Base-by-base conservation (phyloP, 495 filamentous ascomycete species). In the Penicillium angulare region DNA sequence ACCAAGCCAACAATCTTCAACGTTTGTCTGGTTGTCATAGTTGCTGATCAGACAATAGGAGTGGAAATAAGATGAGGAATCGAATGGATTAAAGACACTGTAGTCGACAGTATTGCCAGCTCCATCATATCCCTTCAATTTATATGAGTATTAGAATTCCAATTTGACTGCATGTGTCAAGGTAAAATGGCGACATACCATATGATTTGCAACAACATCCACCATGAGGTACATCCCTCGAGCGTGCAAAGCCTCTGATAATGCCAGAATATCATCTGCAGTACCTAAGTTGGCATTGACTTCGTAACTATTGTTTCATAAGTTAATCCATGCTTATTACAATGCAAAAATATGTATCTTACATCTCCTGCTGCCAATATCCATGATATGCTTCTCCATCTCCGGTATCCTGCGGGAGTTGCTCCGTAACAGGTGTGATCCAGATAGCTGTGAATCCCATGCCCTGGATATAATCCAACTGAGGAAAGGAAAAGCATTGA, bases 401-500 rank as follows among this genome's bases (percentile, higher is more conserved):
- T 0, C 60, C 55, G 7, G 77, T 81, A 15, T 74, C 65, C 10
- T 71, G 67, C 0, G 77, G 59, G 7, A 89, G 27, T 31, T 31
- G 27, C 40, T 75, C 71, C 13, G 86, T 86, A 9, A 92, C 72
- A 0, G 88, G 89, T 0, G 86, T 87, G 49, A 92, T 93, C 89
- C 88, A 92, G 36, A 92, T 78, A 10, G 88, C 87, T 40, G 85
- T 86, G 52, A 92, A 91, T 17, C 89, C 88, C 83, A 92, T 87
- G 35, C 75, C 75, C 56, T 90, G 79, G 61, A 92, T 75, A 42
- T 75, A 77, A 39, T 75, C 71, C 39, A 77, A 53, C 64, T 74
- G 59, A n/a, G n/a, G n/a, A n/a, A n/a, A n/a, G n/a, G n/a, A n/a
- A n/a, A n/a, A n/a, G n/a, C n/a, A n/a, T n/a, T n/a, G n/a, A n/a